These are phyloP conservation scores for Clarireedia sp. DNA, from an alignment of 2,329 filamentous ascomycete species.

Conservation along the genomic window DNA sequence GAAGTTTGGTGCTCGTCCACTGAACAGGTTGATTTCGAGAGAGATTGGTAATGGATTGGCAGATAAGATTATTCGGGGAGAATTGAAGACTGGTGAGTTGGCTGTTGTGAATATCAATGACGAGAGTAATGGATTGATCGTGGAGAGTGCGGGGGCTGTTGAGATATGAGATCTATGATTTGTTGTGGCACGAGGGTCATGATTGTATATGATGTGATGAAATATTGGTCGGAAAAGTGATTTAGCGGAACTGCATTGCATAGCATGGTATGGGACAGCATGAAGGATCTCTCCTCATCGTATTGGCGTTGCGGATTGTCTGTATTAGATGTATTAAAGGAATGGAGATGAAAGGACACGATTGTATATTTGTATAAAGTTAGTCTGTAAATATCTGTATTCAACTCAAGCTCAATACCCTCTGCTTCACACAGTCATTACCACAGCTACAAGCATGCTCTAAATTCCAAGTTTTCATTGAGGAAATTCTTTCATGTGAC, in stretches of 20 bases:
- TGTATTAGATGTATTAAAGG: neutral
- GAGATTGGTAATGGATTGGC: conserved; percentile 85
- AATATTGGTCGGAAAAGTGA: neutral
- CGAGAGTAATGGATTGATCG: conserved; percentile 49
- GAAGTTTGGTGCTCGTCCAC: conserved; percentile 79
- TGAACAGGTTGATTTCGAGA: conserved; percentile 84
- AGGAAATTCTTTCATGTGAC: no score
- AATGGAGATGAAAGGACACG: no score
- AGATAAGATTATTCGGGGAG: conserved; percentile 83
- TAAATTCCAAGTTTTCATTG: no score
- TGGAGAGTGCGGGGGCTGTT: conserved; percentile 27
- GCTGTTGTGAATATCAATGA: conserved; percentile 63
- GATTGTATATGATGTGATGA: neutral
- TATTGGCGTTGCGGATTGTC: neutral
- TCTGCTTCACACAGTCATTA: no score
- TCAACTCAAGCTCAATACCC: no score
- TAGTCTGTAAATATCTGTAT: no score
- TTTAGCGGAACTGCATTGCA: neutral
- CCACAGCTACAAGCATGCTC: no score
- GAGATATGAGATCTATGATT: neutral
- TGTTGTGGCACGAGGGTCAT: neutral
- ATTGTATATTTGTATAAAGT: no score
- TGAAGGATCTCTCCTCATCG: conserved; percentile 1
- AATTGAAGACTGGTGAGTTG: conserved; percentile 66
- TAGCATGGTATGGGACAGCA: neutral